Evolutionary conservation across 2,329 filamentous ascomycete genomes (phyloP).

Genomic region (Camillea tinctor): DNA sequence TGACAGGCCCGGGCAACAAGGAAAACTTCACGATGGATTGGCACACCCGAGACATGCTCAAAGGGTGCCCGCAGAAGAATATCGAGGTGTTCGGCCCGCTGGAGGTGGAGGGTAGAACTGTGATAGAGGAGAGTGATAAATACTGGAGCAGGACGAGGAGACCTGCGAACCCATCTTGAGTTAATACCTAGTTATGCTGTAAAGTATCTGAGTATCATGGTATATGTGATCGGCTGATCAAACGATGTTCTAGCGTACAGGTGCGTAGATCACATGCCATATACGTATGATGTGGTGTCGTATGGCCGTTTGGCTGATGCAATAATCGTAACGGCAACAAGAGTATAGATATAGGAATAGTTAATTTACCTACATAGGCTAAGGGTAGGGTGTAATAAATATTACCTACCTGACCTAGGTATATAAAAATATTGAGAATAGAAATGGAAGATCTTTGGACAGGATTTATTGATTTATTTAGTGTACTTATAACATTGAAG

Average conservation of each 20-base stretch:
- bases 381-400: too few species aligned
- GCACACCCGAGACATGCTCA: slow-evolving; percentile 47
- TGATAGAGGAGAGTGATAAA: slow-evolving; percentile 43
- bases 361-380: too few species aligned
- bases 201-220: not conserved
- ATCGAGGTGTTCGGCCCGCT: slow-evolving; percentile 50
- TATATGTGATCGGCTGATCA: not conserved
- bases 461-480: too few species aligned
- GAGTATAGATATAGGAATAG: not conserved
- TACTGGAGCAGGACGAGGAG: slow-evolving; percentile 43
- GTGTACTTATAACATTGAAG: too few species aligned
- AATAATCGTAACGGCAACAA: not conserved
- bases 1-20: slow-evolving; percentile 47
- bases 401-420: too few species aligned
- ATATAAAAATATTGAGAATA: not conserved
- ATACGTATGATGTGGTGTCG: too few species aligned
- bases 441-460: too few species aligned
- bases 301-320: not conserved
- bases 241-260: not conserved
- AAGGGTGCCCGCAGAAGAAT: slow-evolving; percentile 44
- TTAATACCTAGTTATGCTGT: not conserved
- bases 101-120: slow-evolving; percentile 41
- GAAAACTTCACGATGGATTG: slow-evolving; percentile 53
- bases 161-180: slow-evolving; percentile 1
- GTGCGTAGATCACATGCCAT: too few species aligned